phyloP scores from a whole-genome alignment of 2,329 filamentous ascomycete species.

The Alternaria novae-zelandiae region DNA sequence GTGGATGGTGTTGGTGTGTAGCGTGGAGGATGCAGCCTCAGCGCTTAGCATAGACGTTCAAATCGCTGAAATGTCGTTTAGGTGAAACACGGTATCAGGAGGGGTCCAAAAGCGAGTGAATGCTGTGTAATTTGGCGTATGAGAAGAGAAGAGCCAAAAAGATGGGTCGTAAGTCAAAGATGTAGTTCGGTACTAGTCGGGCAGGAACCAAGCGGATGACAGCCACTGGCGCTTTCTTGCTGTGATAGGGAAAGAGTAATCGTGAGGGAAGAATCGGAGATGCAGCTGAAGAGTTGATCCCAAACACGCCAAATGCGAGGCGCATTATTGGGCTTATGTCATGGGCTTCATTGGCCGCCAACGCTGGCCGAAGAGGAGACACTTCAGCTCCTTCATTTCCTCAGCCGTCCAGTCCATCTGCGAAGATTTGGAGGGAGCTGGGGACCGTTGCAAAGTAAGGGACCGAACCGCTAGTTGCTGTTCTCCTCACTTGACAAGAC shows the following conservation, averaged over 20 bases:
- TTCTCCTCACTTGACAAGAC: neutral
- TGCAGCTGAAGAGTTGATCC: constrained; percentile 28
- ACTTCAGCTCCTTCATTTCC: constrained; percentile 40
- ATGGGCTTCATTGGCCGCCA: constrained; percentile 34
- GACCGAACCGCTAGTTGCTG: constrained; percentile 9
- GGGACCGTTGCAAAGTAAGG: constrained; percentile 9
- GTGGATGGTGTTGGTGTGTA: constrained; percentile 31
- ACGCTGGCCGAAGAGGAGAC: constrained; percentile 25
- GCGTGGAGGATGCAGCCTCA: constrained; percentile 34
- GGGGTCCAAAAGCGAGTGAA: constrained; percentile 31
- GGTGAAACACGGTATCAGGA: constrained; percentile 38
- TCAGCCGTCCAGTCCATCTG: constrained; percentile 13
- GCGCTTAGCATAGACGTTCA: constrained; percentile 41
- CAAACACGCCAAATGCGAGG: constrained; percentile 38
- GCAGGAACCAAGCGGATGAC: constrained; percentile 27
- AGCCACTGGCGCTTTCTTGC: constrained; percentile 34
- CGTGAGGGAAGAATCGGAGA: constrained; percentile 18
- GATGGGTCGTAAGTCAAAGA: constrained; percentile 20
- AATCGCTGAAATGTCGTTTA: constrained; percentile 35
- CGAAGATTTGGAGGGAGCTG: constrained; percentile 9
- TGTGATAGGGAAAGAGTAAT: constrained; percentile 22
- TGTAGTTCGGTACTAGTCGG: constrained; percentile 16
- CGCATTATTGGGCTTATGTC: constrained; percentile 30
- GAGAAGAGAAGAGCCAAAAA: constrained; percentile 21
- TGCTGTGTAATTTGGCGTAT: constrained; percentile 25